Evolutionary conservation across 2,329 filamentous ascomycete species (phyloP), one percentile per base, ranked within the genome.

Genomic region (Ambrosiella cleistominuta): DNA sequence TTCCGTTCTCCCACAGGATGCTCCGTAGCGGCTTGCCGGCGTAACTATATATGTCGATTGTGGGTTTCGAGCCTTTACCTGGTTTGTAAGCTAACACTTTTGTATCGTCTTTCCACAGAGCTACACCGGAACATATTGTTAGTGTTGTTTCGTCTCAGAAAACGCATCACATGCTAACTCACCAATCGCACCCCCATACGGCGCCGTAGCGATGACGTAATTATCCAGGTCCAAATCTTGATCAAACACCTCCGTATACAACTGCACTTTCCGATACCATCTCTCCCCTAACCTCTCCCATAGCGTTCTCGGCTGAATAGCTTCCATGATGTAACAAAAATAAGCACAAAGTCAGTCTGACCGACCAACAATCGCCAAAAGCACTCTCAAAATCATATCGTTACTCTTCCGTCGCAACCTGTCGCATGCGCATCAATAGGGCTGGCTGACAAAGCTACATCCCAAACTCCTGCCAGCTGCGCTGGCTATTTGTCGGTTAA

Each of bases 201-300:
- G 89, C 68, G 93, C 94, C 67, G 90, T 93, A 60, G 85, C 83
- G 66, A 96, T 83, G 66, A 91, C 78, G 73, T 94, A 95, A 74
- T 93, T 94, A 74, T 96, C 90, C 64, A 98, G 80, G 72, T 98
- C 90, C 62, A 96, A 76, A 68, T 95, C 89, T 67, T 86, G 81
- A 71, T 95, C 89, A 70, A 97, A 98, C 63, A 97, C 80, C 63
- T 83, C 86, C 61, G 89, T 90, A 75, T 97, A 98, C 61, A 95
- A 81, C 70, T 91, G 86, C 59, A 87, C 83, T 74, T 95, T 96
- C 69, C 91, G 87, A 74, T 97, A 98, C 76, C 94, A 97, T 66
- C 82, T 85, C 71, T 94, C 86, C 68, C 88, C 93, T 64, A 97
- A 82, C 70, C 81, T 86, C 75, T 95, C 89, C 93, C 93, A 98